These are phyloP conservation scores for Brassica napus DNA, from an alignment of 345 rosid species.

Conservation along the genomic window DNA sequence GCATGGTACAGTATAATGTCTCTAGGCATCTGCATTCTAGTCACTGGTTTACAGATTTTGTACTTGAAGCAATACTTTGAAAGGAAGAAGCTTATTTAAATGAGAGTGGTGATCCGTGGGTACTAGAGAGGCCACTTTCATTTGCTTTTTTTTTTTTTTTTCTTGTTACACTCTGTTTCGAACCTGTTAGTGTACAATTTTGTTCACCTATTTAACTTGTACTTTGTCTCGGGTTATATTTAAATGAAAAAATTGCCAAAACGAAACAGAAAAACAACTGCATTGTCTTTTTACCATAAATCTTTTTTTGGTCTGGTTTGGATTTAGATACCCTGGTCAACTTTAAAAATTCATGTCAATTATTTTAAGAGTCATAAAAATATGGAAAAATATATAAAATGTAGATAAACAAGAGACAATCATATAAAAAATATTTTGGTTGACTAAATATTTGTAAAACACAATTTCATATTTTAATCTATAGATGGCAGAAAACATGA, in stretches of 20 bases:
- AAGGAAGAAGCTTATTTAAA: conserved; percentile 85
- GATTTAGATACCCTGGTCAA: too few relatives aligned
- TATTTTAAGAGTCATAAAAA: too few relatives aligned
- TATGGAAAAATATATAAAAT: too few relatives aligned
- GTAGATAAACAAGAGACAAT: too few relatives aligned
- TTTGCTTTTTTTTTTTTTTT: not conserved
- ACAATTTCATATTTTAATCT: too few relatives aligned
- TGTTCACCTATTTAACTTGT: conserved; percentile 25
- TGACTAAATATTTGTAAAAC: not conserved
- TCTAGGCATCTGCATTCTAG: conserved; percentile 63
- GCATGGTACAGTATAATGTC: conserved; percentile 79
- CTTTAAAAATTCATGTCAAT: too few relatives aligned
- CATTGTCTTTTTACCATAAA: too few relatives aligned
- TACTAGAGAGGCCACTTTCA: not conserved
- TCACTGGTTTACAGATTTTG: conserved; percentile 66
- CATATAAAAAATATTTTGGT: too few relatives aligned
- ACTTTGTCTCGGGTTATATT: not conserved
- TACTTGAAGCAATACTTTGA: conserved; percentile 79
- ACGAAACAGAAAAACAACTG: too few relatives aligned
- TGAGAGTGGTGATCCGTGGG: not conserved
- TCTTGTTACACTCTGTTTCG: not conserved
- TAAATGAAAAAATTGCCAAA: too few relatives aligned
- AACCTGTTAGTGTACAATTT: conserved; percentile 7
- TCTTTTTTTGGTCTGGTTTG: too few relatives aligned
- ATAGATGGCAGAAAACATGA: not conserved